Conservation (phyloP, 805 yeast species). For the Schwanniomyces yamadae region DNA sequence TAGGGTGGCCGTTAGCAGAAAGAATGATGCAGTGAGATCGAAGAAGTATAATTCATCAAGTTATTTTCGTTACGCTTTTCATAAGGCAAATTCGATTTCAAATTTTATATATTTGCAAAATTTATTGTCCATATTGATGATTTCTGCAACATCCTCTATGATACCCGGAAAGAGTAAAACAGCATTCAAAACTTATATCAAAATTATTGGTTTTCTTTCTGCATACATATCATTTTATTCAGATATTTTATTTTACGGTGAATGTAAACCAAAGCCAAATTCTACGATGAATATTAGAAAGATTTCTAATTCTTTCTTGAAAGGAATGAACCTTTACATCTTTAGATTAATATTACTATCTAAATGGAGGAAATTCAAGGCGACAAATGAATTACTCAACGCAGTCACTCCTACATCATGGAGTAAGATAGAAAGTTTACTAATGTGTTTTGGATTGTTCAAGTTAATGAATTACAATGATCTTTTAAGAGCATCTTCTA, state of each 20-base stretch:
- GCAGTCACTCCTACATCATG: conserved; percentile 25
- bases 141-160: conserved; percentile 34
- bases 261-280: conserved; percentile 5
- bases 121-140: conserved; percentile 31
- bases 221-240: conserved; percentile 28
- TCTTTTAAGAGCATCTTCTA: conserved; percentile 19
- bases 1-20: background rate
- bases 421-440: conserved; percentile 30
- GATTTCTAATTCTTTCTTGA: conserved; percentile 24
- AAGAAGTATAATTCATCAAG: conserved; percentile 11
- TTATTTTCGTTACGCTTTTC: conserved; percentile 19
- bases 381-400: conserved; percentile 35
- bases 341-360: conserved; percentile 34
- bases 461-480: conserved; percentile 40
- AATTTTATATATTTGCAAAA: conserved; percentile 39
- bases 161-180: background rate
- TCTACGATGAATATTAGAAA: conserved; percentile 16
- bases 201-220: conserved; percentile 32
- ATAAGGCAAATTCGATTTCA: conserved; percentile 28
- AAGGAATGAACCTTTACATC: conserved; percentile 32
- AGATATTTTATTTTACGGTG: conserved; percentile 16
- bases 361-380: conserved; percentile 43
- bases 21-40: background rate
- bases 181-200: conserved; percentile 31
- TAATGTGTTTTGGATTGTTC: conserved; percentile 36